A percentile compares a stretch with the other conserved stretches of the same genome.
phyloP scores from a whole-genome alignment of 179 eudicot genomes.

The Corrigiola litoralis region DNA sequence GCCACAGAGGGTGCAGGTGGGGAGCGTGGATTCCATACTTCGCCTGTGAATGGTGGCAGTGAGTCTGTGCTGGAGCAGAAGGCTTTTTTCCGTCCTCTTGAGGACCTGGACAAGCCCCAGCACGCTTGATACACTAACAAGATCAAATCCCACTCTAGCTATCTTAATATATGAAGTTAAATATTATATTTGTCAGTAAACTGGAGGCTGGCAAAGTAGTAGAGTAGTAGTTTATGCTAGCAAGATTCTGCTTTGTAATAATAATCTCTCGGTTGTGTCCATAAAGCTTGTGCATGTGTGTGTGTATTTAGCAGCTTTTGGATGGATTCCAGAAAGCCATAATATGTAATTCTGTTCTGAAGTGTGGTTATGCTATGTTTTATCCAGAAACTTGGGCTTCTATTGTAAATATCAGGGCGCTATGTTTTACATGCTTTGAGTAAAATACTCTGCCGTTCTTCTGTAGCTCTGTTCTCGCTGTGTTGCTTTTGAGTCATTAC shows the following conservation, averaged over 20 bases:
- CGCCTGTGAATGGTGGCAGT: conserved; percentile 16
- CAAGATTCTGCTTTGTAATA: conserved; percentile 15
- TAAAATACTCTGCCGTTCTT: too few relatives aligned
- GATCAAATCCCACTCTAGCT: conserved; percentile 24
- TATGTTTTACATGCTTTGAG: not conserved
- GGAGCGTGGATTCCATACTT: conserved; percentile 19
- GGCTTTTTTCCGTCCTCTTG: conserved; percentile 72
- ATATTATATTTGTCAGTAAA: not conserved
- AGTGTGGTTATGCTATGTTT: conserved; percentile 4
- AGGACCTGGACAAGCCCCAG: conserved; percentile 70
- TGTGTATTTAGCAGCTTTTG: conserved; percentile 3
- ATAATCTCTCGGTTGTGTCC: not conserved
- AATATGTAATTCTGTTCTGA: conserved; percentile 11
- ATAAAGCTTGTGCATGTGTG: conserved; percentile 6
- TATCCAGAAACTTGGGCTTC: not conserved
- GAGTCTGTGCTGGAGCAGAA: conserved; percentile 78
- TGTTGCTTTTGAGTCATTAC: too few relatives aligned
- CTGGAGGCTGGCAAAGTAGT: conserved; percentile 23
- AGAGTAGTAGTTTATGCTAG: conserved; percentile 6
- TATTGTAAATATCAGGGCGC: conserved; percentile 15
- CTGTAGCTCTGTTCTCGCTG: too few relatives aligned
- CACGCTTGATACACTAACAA: conserved; percentile 19
- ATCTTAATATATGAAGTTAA: not conserved
- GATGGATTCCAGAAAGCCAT: not conserved
- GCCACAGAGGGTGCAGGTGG: conserved; percentile 28